Evolutionary conservation across 129 eudicot genomes (phyloP).

Genomic region (Helianthus annuus): HanXRQr2.0-SUNRISE NC_035434.2:55082597-55083096

Average conservation of each 20-base stretch:
- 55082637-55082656: conserved; percentile 6
- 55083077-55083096: too few relatives aligned
- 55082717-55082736: conserved; percentile 3
- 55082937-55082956: conserved; percentile 48
- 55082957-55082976: conserved; percentile 34
- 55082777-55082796: conserved; percentile 9
- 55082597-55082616: conserved; percentile 23
- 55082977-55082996: conserved; percentile 24
- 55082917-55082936: conserved; percentile 41
- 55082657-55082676: neutral
- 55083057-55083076: too few relatives aligned
- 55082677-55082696: conserved; percentile 1
- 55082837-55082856: conserved; percentile 35
- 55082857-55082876: conserved; percentile 36
- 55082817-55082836: conserved; percentile 23
- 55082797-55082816: neutral
- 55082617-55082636: conserved; percentile 20
- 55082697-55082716: neutral
- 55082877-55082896: conserved; percentile 32
- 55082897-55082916: conserved; percentile 43
- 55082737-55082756: conserved; percentile 9
- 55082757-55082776: neutral
- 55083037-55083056: too few relatives aligned
- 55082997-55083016: neutral
- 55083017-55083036: neutral